phyloP scores from a whole-genome alignment of 2,329 filamentous ascomycete genomes.

The Trichoderma sp. region DNA sequence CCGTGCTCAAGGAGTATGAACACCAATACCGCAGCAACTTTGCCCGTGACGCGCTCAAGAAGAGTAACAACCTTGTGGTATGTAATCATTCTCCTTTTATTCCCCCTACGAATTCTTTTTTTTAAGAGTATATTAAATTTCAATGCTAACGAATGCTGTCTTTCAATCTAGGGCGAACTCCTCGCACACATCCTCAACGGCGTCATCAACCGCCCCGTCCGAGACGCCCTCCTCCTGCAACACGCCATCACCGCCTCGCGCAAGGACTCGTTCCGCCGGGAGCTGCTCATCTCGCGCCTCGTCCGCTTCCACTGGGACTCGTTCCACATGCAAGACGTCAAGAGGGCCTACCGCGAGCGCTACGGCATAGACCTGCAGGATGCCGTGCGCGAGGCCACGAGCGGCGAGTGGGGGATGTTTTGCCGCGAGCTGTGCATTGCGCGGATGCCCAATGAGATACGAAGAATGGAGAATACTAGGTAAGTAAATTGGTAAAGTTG shows the following conservation, averaged over 20 bases:
- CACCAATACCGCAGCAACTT: constrained; percentile 74
- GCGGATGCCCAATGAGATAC: constrained; percentile 59
- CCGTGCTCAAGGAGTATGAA: constrained; percentile 77
- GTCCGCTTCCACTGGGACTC: constrained; percentile 93
- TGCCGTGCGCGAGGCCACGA: constrained; percentile 74
- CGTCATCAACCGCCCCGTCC: constrained; percentile 90
- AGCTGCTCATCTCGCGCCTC: constrained; percentile 82
- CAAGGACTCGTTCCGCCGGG: constrained; percentile 71
- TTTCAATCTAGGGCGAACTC: constrained; percentile 76
- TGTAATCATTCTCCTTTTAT: constrained; percentile 39
- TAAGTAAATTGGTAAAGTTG: constrained; percentile 8
- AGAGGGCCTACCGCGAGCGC: constrained; percentile 73
- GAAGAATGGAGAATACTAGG: constrained; percentile 40
- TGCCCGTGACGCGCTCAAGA: constrained; percentile 79
- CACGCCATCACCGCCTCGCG: constrained; percentile 79
- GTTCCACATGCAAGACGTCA: constrained; percentile 74
- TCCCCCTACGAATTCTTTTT: neutral
- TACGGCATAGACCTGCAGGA: constrained; percentile 74
- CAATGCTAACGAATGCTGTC: neutral
- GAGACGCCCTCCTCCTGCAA: constrained; percentile 85
- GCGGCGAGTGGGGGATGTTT: constrained; percentile 74
- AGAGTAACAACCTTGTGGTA: constrained; percentile 90
- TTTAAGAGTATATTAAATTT: constrained; percentile 56
- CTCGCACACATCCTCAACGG: constrained; percentile 95
- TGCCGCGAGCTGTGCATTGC: constrained; percentile 67